Base-by-base conservation (phyloP, 371 early-diverging fungal genomes). In the Lichtheimia hyalospora region DNA sequence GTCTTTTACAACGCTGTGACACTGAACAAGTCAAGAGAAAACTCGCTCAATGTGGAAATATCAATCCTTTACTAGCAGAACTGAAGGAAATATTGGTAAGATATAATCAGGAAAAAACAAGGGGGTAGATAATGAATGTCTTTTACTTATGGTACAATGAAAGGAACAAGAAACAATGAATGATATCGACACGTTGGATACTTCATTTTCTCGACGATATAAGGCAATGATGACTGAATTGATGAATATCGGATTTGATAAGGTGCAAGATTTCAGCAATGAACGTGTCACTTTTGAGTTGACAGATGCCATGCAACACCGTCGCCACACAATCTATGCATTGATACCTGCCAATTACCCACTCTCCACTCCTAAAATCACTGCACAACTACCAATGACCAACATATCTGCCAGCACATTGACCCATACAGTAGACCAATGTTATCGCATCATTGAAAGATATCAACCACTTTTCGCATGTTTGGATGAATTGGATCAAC, bases 401-500 rank as follows among this genome's bases (percentile, higher is more conserved):
- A 24, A 57, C 20, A 28, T 68, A 13, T 46, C 59, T 7, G 52
- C 65, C 16, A 21, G 20, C 16, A 39, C 41, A 7, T 39, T 48
- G 18, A 14, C 21, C 16, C 25, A 41, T 5, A 16, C 34, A 0
- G 8, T 54, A 1, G 20, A 49, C 14, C n/a, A 54, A 1, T 40
- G n/a, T 13, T n/a, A 49, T 12, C 12, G 25, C 3, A 23, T 18
- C 16, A 52, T 63, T 44, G 49, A 63, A n/a, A 42, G 8, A 4
- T 67, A 69, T 24, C 67, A 73, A 7, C 41, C 51, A 3, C 52
- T 43, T 21, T 54, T 61, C 27, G 21, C 21, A 10, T 55, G 61
- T 24, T 49, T 80, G 62, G 79, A 80, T 58, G 75, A 78, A 49
- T 21, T 80, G 41, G 83, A 80, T 52, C 20, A 25, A 0, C 49